These are phyloP conservation scores for Eimeria maxima DNA, from an alignment of 169 alveolate genomes.

Conservation along the genomic window DNA sequence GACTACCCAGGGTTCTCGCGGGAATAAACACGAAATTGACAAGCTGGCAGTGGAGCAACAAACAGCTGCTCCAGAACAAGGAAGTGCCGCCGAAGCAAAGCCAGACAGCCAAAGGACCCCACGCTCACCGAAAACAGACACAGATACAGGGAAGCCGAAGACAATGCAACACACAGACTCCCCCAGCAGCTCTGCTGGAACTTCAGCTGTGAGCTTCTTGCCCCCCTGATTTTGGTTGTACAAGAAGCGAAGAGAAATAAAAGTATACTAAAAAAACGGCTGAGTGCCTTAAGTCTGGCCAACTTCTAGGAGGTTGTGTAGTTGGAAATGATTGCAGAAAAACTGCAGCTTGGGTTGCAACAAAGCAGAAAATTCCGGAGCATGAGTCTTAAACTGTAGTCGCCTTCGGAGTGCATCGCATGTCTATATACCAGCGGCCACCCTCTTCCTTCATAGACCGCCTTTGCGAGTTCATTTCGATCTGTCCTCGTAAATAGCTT, in stretches of 20 bases:
- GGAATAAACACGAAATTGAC: background rate
- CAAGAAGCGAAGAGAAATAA: background rate
- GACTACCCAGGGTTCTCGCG: too few relatives aligned
- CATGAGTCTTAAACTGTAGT: background rate
- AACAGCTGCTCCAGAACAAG: background rate
- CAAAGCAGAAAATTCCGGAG: background rate
- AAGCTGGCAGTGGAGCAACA: background rate
- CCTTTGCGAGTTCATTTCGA: background rate
- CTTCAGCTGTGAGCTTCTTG: conserved; percentile 32
- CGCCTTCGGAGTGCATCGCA: background rate
- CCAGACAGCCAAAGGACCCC: background rate
- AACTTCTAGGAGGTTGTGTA: background rate
- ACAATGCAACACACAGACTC: background rate
- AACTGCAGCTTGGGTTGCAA: background rate
- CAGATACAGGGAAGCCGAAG: background rate
- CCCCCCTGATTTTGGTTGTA: background rate
- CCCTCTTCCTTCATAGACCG: background rate
- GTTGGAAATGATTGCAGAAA: background rate
- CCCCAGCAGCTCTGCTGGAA: conserved; percentile 46
- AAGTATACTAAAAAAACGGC: background rate
- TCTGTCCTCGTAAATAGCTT: background rate
- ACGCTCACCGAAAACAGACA: background rate
- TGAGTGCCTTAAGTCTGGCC: background rate
- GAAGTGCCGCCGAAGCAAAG: background rate
- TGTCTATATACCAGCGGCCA: background rate